Base-by-base conservation (phyloP, 495 filamentous ascomycete genomes). In the Chlorociboria aeruginascens region DNA sequence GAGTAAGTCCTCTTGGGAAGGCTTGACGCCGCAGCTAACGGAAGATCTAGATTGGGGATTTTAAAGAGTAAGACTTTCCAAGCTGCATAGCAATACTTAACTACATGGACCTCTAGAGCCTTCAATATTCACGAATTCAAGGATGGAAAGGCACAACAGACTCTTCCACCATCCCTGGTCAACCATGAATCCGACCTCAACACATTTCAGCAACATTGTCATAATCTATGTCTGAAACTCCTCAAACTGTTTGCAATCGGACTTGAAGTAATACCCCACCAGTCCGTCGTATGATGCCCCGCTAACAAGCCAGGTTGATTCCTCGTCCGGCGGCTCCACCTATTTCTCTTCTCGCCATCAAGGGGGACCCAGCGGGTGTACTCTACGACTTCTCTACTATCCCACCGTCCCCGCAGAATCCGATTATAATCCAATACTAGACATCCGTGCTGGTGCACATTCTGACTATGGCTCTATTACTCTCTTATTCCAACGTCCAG, bases 391-490 rank as follows among this genome's bases (percentile, higher is more conserved):
- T 45, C 77, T 97, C 0, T 82, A 86, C 64, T 87, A 86, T 62
- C 86, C 85, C 0, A 70, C 79, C 6, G 66, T 82, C 30, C 60
- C 65, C 13, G 41, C 52, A 16, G 48, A 49, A 25, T 38, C 50
- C 14, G 59, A 63, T 8, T 77, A 75, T 58, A 61, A 68, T 6
- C 73, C 76, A 32, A 63, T 64, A 38, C 61, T 69, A 29, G 62
- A 71, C 48, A 61, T 96, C 64, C 68, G 90, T 2, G 87, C 89
- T 0, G 90, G 88, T 0, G 84, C 80, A 31, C 90, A 96, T 59
- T 85, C 80, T 13, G 90, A 96, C 57, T 95, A 95, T 56, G 90
- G 89, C 2, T 85, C 78, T 0, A 75, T 95, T 52, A 95, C 90
- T 1, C 65, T 95, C 31, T 72, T 97, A 13, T 96, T 97, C 66